Conservation (phyloP, 768 basidiomycete species). For the Cubamyces sp. region DNA sequence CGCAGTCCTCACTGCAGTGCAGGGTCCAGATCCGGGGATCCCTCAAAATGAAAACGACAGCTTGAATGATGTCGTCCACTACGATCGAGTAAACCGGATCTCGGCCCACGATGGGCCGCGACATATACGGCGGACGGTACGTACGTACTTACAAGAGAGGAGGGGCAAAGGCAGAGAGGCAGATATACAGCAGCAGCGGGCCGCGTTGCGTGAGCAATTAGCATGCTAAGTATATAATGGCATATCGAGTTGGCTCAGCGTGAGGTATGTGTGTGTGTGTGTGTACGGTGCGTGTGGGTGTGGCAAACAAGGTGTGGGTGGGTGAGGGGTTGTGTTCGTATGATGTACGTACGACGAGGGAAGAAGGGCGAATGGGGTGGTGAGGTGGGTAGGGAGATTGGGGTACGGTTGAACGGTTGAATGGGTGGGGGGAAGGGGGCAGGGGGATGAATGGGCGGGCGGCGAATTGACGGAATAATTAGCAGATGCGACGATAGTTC, state of each 20-base stretch:
- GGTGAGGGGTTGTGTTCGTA: background rate
- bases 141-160: constrained; percentile 21
- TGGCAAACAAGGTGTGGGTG: background rate
- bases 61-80: no score
- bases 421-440: constrained; percentile 5
- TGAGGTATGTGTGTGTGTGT: background rate
- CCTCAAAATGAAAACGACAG: no score
- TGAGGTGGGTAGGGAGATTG: background rate
- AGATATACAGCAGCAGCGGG: constrained; percentile 25
- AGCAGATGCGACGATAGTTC: constrained; percentile 28
- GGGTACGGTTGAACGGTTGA: no score
- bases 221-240: constrained; percentile 16
- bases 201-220: constrained; percentile 23
- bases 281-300: background rate
- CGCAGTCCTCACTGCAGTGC: no score
- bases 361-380: background rate
- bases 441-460: background rate
- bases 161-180: no score
- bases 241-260: background rate
- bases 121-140: constrained; percentile 1
- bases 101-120: background rate
- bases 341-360: background rate
- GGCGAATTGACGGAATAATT: constrained; percentile 22
- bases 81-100: background rate
- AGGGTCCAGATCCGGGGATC: no score